Conservation (phyloP, 2,329 filamentous ascomycete genomes). For the Paecilomyces formosus region DNA sequence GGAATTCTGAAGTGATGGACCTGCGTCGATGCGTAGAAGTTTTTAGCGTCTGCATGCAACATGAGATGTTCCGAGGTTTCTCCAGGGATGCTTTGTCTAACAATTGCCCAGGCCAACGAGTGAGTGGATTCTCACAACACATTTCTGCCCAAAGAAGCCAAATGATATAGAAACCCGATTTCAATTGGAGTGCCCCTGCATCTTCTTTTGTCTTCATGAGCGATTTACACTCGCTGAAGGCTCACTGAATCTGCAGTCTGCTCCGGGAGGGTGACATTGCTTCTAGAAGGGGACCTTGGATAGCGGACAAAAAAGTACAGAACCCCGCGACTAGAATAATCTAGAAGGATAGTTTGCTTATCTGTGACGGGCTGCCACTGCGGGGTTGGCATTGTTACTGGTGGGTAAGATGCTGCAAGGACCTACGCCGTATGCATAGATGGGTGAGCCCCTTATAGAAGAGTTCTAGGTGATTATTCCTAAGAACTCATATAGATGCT, state of each 20-base stretch:
- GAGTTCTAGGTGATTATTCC: background rate
- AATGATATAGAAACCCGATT: background rate
- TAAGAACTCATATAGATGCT: too few species aligned
- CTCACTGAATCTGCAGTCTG: background rate
- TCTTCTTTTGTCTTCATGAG: background rate
- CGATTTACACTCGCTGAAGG: background rate
- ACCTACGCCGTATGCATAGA: background rate
- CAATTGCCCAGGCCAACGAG: too few species aligned
- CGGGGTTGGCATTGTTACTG: background rate
- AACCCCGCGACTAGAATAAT: background rate
- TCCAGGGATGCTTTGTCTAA: too few species aligned
- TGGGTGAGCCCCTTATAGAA: background rate
- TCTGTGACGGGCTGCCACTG: background rate
- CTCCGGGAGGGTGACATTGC: background rate
- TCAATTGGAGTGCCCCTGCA: background rate
- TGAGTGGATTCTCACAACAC: background rate
- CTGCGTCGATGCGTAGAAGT: background rate
- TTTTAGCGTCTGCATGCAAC: background rate
- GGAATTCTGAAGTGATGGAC: background rate
- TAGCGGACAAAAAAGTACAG: background rate
- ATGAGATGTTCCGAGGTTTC: background rate
- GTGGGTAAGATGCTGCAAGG: background rate
- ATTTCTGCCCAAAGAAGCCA: background rate
- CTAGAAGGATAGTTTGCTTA: background rate
- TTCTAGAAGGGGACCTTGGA: background rate